These are phyloP conservation scores for Calonectria hawksworthii DNA, from an alignment of 2,329 filamentous ascomycete genomes.

Conservation along the genomic window DNA sequence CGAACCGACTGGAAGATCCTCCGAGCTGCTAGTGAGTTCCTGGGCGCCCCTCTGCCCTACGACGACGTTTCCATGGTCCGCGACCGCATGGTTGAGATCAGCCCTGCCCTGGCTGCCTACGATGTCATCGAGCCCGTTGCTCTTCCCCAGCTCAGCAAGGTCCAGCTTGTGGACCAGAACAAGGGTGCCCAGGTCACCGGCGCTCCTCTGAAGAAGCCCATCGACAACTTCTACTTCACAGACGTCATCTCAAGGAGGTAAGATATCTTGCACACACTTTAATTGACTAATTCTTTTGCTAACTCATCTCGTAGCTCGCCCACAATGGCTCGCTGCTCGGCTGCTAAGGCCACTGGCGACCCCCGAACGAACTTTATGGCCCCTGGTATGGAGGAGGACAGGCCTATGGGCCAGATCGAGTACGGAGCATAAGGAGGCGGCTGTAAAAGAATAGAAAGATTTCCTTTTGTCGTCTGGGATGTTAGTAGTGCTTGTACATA, in stretches of 20 bases:
- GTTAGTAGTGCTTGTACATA: slow-evolving; percentile 56
- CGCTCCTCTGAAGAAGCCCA: slow-evolving; percentile 83
- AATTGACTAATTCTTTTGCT: slow-evolving; percentile 32
- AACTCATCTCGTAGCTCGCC: slow-evolving; percentile 77
- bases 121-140: slow-evolving; percentile 90
- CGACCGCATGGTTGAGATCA: slow-evolving; percentile 96
- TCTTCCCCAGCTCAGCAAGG: slow-evolving; percentile 83
- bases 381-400: slow-evolving; percentile 75
- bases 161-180: slow-evolving; percentile 96
- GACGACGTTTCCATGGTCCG: slow-evolving; percentile 91
- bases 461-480: slow-evolving; percentile 48
- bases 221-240: slow-evolving; percentile 99
- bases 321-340: slow-evolving; percentile 98
- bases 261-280: slow-evolving; percentile 52
- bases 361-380: slow-evolving; percentile 86
- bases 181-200: slow-evolving; percentile 84
- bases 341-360: slow-evolving; percentile 87
- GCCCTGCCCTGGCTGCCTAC: slow-evolving; percentile 89
- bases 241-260: slow-evolving; percentile 97
- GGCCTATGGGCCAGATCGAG: slow-evolving; percentile 72
- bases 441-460: slow-evolving; percentile 55
- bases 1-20: slow-evolving; percentile 99
- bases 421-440: slow-evolving; percentile 65
- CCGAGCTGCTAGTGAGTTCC: slow-evolving; percentile 91
- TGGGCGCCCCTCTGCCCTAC: slow-evolving; percentile 89